Conservation (phyloP, 306 rosid species). For the Albizia julibrissin region DNA sequence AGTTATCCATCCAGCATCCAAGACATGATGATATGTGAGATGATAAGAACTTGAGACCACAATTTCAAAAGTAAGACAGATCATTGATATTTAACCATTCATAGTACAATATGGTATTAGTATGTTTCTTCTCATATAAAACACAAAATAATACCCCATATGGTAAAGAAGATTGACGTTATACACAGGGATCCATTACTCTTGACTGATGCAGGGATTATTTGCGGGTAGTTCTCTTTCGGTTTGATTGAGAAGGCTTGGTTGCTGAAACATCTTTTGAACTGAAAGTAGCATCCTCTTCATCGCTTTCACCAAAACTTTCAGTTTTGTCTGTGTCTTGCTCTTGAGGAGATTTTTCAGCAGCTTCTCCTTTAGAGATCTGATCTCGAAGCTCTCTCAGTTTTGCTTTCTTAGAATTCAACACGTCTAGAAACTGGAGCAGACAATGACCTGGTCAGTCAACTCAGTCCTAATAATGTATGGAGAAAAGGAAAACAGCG, state of each 20-base stretch:
- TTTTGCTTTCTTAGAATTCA: slow-evolving; percentile 88
- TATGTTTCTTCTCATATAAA: neutral
- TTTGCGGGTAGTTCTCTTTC: slow-evolving; percentile 40
- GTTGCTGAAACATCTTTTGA: slow-evolving; percentile 43
- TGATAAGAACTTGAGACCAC: neutral
- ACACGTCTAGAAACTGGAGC: slow-evolving; percentile 77
- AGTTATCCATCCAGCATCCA: neutral
- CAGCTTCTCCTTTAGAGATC: slow-evolving; percentile 41
- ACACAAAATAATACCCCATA: neutral
- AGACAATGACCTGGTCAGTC: slow-evolving; percentile 26
- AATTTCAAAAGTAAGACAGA: neutral
- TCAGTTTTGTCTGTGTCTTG: slow-evolving; percentile 79
- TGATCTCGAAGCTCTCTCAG: slow-evolving; percentile 75
- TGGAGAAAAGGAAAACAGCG: neutral
- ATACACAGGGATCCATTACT: slow-evolving; percentile 21
- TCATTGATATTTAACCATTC: neutral
- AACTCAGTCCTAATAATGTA: neutral
- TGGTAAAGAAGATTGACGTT: neutral
- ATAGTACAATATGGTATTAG: neutral
- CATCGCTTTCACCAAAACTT: slow-evolving; percentile 57
- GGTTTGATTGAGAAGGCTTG: slow-evolving; percentile 42
- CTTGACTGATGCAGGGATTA: slow-evolving; percentile 25
- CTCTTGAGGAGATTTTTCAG: slow-evolving; percentile 59
- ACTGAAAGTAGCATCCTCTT: slow-evolving; percentile 43
- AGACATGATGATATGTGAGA: neutral